Evolutionary conservation across 2,329 filamentous ascomycete species (phyloP).

Genomic region (Neofusicoccum sp.): DNA sequence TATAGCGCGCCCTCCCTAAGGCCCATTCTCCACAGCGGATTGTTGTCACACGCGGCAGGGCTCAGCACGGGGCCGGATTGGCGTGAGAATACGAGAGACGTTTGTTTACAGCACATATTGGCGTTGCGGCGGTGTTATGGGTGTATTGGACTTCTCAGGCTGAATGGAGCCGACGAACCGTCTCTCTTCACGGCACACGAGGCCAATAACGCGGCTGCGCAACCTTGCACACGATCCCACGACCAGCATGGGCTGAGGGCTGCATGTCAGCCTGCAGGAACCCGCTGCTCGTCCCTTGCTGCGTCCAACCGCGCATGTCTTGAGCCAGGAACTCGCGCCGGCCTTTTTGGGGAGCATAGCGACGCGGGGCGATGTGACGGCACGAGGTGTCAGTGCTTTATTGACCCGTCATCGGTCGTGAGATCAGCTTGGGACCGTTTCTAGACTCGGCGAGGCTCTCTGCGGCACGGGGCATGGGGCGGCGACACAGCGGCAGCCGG

Average conservation of each 20-base stretch:
- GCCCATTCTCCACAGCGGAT: too few species aligned
- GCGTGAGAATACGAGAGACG: too few species aligned
- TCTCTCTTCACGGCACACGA: neutral
- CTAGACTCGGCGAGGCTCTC: neutral
- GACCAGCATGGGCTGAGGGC: neutral
- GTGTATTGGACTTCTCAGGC: neutral
- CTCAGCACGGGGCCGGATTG: too few species aligned
- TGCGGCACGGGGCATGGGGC: neutral
- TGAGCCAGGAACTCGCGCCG: neutral
- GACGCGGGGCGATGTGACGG: neutral
- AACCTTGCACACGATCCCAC: too few species aligned
- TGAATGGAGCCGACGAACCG: neutral
- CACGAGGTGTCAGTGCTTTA: neutral
- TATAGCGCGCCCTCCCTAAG: too few species aligned
- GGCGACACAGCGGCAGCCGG: too few species aligned
- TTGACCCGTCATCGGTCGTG: neutral
- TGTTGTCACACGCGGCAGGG: too few species aligned
- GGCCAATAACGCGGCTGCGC: neutral
- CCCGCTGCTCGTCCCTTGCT: neutral
- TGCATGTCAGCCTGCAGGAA: slow-evolving; percentile 6
- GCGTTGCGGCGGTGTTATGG: too few species aligned
- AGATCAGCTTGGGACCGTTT: neutral
- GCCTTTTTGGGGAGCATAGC: too few species aligned
- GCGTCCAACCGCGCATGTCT: neutral
- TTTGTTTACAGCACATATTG: too few species aligned